Evolutionary conservation across 2,329 filamentous ascomycete genomes (phyloP).

Genomic region (Trichophyton schoenleinii): DNA sequence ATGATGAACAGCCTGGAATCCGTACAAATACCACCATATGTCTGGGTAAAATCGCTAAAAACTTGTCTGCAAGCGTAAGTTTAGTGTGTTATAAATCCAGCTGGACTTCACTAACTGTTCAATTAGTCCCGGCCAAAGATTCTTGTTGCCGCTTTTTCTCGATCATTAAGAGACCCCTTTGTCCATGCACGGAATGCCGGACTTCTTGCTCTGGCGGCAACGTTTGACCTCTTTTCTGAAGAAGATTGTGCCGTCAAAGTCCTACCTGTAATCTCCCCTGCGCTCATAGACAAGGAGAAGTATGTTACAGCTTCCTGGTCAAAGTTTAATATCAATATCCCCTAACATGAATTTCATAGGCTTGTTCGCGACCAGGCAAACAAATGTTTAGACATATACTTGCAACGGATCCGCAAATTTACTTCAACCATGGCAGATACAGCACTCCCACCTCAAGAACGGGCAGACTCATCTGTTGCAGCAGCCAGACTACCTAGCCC

Average conservation of each 20-base stretch:
- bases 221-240: slow-evolving; percentile 71
- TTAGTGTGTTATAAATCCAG: neutral
- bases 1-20: slow-evolving; percentile 94
- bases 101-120: slow-evolving; percentile 18
- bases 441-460: slow-evolving; percentile 53
- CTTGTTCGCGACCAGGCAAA: slow-evolving; percentile 80
- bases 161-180: slow-evolving; percentile 84
- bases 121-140: slow-evolving; percentile 69
- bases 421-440: slow-evolving; percentile 68
- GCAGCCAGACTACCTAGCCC: slow-evolving; percentile 69
- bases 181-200: slow-evolving; percentile 86
- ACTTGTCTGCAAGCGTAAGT: slow-evolving; percentile 53
- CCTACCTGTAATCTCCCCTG: slow-evolving; percentile 70
- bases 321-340: neutral
- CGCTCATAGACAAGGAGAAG: slow-evolving; percentile 89
- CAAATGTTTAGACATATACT: slow-evolving; percentile 77
- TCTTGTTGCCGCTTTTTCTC: slow-evolving; percentile 78
- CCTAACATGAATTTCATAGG: slow-evolving; percentile 21
- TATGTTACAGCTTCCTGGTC: slow-evolving; percentile 18
- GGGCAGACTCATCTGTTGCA: slow-evolving; percentile 32
- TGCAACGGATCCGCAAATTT: slow-evolving; percentile 70
- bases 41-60: slow-evolving; percentile 86
- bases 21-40: slow-evolving; percentile 97
- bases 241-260: slow-evolving; percentile 80
- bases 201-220: slow-evolving; percentile 73